These are phyloP conservation scores for Acer campestre DNA, from an alignment of 345 rosid species.

Conservation along the genomic window DNA sequence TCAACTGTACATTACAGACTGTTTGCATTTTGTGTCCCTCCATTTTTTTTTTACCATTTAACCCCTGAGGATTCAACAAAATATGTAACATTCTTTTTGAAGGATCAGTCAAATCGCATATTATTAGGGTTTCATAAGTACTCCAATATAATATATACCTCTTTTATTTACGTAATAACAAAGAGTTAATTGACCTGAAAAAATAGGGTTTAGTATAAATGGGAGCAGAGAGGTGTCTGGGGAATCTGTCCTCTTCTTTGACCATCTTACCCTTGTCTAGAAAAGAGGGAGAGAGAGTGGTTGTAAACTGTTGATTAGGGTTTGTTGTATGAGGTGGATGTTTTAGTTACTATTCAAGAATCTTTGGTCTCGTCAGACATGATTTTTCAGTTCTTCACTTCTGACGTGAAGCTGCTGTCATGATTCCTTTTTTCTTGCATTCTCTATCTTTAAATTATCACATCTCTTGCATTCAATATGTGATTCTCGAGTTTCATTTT, in stretches of 20 bases:
- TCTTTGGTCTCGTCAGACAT: slow-evolving; percentile 47
- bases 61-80: too few species aligned
- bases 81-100: too few species aligned
- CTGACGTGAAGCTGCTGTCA: slow-evolving; percentile 32
- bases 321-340: slow-evolving; percentile 14
- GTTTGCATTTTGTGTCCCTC: too few species aligned
- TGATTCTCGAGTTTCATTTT: background rate
- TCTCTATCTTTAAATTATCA: background rate
- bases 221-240: background rate
- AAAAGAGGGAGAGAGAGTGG: background rate
- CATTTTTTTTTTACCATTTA: too few species aligned
- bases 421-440: slow-evolving; percentile 22
- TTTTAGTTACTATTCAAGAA: slow-evolving; percentile 25
- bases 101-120: too few species aligned
- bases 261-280: slow-evolving; percentile 15
- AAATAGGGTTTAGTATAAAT: background rate
- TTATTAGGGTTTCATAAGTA: too few species aligned
- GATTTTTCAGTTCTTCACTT: slow-evolving; percentile 38
- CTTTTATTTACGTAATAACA: too few species aligned
- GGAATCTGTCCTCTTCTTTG: background rate
- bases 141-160: too few species aligned
- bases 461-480: background rate
- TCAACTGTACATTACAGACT: too few species aligned
- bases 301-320: slow-evolving; percentile 15
- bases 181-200: too few species aligned